Evolutionary conservation across 495 filamentous ascomycete genomes (phyloP).

Genomic region (Amphirosellinia nigrospora): DNA sequence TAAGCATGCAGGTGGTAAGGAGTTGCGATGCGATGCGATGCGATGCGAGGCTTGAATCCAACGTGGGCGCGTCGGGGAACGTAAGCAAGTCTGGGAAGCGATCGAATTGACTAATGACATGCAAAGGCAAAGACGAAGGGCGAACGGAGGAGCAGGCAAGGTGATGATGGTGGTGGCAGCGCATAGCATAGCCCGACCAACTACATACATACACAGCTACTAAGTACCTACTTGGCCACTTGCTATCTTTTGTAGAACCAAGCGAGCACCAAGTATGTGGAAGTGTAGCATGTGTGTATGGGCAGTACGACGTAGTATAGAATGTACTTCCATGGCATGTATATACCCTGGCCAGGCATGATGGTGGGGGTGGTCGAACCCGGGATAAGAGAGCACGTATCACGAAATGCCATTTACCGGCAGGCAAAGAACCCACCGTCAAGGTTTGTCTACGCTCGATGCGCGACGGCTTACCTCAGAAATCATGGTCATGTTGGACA

Average conservation of each 20-base stretch:
- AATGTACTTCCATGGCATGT: too few species aligned
- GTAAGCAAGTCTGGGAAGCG: too few species aligned
- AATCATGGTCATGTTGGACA: neutral
- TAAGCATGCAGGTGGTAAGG: constrained; percentile 9
- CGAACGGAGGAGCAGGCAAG: neutral
- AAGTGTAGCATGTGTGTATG: neutral
- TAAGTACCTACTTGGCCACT: too few species aligned
- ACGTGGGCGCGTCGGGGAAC: too few species aligned
- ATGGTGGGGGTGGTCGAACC: neutral
- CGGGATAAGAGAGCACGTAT: neutral
- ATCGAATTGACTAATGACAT: constrained; percentile 1
- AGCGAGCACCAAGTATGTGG: constrained; percentile 5
- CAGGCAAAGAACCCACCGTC: neutral
- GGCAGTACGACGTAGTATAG: neutral
- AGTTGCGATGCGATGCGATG: neutral
- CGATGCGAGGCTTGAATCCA: too few species aligned
- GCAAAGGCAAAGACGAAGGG: neutral
- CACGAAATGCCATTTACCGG: neutral
- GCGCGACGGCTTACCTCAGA: constrained; percentile 11
- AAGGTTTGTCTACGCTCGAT: neutral
- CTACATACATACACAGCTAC: too few species aligned
- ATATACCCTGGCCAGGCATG: neutral
- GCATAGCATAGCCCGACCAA: neutral
- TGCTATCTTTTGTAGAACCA: neutral
- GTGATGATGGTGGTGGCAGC: neutral